These are phyloP conservation scores for Hypholoma fasciculare DNA, from an alignment of 768 basidiomycete species.

Conservation along the genomic window DNA sequence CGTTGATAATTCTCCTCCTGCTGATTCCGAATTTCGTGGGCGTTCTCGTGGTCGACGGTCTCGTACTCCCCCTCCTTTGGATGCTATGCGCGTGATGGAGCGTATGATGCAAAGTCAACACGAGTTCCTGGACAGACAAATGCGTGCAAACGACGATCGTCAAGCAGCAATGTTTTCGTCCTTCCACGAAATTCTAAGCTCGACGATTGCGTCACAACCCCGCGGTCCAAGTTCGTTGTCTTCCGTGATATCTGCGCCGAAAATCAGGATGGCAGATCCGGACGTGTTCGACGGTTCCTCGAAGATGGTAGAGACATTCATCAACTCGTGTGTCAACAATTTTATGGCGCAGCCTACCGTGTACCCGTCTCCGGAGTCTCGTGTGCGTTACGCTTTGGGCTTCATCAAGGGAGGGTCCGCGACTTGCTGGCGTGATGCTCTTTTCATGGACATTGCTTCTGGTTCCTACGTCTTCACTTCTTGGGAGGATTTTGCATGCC, in stretches of 20 bases:
- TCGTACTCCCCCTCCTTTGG: not conserved
- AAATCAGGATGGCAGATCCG: not conserved
- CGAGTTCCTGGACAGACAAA: not conserved
- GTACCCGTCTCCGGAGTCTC: not conserved
- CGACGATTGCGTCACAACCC: not conserved
- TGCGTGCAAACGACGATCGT: not conserved
- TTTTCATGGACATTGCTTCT: not conserved
- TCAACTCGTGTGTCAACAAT: not conserved
- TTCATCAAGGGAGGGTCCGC: not conserved
- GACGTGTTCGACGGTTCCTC: not conserved
- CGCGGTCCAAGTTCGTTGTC: constrained; percentile 12
- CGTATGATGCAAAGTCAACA: not conserved
- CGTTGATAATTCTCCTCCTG: not conserved
- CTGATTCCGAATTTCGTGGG: not conserved
- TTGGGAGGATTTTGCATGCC: not conserved
- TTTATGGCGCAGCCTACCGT: not conserved
- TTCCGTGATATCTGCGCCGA: too few species aligned
- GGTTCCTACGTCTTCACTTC: not conserved
- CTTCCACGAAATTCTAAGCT: not conserved
- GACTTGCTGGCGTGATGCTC: not conserved
- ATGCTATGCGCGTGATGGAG: not conserved
- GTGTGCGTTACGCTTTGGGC: not conserved
- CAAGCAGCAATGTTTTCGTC: not conserved
- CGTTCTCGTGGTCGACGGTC: not conserved
- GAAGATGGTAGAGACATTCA: not conserved